Evolutionary conservation across 2,329 filamentous ascomycete species (phyloP).

Genomic region (Hypoxylon sp.): DNA sequence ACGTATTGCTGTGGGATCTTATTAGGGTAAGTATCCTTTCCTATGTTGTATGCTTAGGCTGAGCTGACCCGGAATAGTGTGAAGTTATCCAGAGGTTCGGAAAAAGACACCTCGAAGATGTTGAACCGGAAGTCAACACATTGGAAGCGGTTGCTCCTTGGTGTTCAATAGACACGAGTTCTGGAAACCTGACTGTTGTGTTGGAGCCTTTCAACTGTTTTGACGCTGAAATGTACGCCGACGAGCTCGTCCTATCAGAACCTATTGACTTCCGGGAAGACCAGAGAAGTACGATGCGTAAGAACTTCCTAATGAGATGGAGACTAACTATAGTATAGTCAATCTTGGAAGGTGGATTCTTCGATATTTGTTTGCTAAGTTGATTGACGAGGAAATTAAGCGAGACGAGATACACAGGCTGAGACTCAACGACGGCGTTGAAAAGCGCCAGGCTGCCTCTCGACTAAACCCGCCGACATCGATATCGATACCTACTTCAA

Average conservation of each 20-base stretch:
- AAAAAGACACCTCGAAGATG: constrained; percentile 92
- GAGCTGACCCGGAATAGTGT: constrained; percentile 67
- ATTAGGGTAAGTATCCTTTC: constrained; percentile 72
- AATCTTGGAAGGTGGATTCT: constrained; percentile 98
- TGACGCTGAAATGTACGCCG: constrained; percentile 96
- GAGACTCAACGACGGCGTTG: constrained; percentile 72
- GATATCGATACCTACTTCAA: constrained; percentile 60
- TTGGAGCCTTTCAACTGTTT: constrained; percentile 97
- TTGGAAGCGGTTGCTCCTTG: constrained; percentile 91
- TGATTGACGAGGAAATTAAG: constrained; percentile 91
- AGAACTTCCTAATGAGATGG: neutral
- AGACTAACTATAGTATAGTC: constrained; percentile 65
- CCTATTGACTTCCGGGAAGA: constrained; percentile 89
- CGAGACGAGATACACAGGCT: constrained; percentile 82
- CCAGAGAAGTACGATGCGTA: constrained; percentile 78
- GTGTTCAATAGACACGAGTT: constrained; percentile 95
- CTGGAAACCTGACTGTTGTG: constrained; percentile 89
- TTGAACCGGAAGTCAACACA: constrained; percentile 87
- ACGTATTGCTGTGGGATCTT: constrained; percentile 95
- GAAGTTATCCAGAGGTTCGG: constrained; percentile 91
- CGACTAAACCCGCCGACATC: constrained; percentile 70
- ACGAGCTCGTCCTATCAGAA: constrained; percentile 82
- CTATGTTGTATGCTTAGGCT: neutral
- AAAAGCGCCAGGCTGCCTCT: constrained; percentile 68
- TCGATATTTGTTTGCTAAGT: constrained; percentile 87